Conservation (phyloP, 768 basidiomycete species). For the Crepidotus variabilis region DNA sequence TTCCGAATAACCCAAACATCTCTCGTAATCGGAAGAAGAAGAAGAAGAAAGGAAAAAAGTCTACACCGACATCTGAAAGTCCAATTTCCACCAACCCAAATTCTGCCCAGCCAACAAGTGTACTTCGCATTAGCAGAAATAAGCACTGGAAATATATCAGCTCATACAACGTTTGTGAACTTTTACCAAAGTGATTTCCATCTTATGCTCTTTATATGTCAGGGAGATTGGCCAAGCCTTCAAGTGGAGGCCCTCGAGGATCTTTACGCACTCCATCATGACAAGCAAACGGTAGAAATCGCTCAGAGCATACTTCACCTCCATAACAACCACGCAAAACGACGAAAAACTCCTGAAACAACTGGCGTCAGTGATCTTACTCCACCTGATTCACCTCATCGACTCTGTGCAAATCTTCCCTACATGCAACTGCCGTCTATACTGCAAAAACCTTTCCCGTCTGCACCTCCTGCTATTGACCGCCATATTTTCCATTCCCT, state of each 20-base stretch:
- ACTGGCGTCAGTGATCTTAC: constrained; percentile 37
- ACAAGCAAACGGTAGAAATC: constrained; percentile 59
- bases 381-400: constrained; percentile 43
- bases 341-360: constrained; percentile 33
- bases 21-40: constrained; percentile 56
- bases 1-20: constrained; percentile 17
- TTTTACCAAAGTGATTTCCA: constrained; percentile 5
- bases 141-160: constrained; percentile 95
- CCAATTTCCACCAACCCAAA: constrained; percentile 28
- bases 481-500: constrained; percentile 84
- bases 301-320: constrained; percentile 21
- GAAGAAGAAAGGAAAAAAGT: constrained; percentile 59
- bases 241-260: constrained; percentile 85
- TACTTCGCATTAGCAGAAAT: constrained; percentile 86
- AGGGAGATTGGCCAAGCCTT: constrained; percentile 93
- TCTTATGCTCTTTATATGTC: constrained; percentile 16
- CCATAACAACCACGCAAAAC: background rate
- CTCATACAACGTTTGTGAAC: constrained; percentile 74
- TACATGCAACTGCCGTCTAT: constrained; percentile 46
- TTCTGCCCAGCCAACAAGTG: constrained; percentile 50
- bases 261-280: constrained; percentile 71
- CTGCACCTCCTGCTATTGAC: constrained; percentile 83
- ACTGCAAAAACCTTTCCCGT: constrained; percentile 55
- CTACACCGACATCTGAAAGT: constrained; percentile 26
- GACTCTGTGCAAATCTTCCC: constrained; percentile 23